Evolutionary conservation across 306 rosid species (phyloP).

Genomic region (Citrullus mucosospermus): DNA sequence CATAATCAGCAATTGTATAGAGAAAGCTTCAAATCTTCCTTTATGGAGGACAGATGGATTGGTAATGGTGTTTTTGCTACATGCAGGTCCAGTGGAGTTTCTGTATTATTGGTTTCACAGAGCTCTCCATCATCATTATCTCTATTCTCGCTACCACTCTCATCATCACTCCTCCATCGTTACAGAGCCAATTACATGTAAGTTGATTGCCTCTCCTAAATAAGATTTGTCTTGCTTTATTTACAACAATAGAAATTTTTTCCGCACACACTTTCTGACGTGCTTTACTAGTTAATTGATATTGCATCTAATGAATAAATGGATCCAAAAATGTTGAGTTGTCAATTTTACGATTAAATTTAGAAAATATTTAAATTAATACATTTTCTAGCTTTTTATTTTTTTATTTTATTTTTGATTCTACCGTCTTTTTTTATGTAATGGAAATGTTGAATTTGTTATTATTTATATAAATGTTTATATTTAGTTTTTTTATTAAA

Average conservation of each 20-base stretch:
- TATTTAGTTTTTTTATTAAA: too few relatives aligned
- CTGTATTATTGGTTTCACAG: conserved; percentile 39
- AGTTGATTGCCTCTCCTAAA: neutral
- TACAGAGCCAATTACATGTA: conserved; percentile 36
- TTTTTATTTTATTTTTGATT: too few relatives aligned
- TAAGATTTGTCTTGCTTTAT: neutral
- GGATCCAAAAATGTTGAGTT: too few relatives aligned
- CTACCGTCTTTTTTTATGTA: too few relatives aligned
- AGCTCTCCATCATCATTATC: conserved; percentile 40
- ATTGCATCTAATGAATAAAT: neutral
- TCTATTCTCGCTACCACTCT: conserved; percentile 33
- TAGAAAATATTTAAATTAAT: too few relatives aligned
- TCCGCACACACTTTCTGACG: neutral
- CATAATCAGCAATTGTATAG: neutral
- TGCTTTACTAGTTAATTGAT: neutral
- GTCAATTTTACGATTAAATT: too few relatives aligned
- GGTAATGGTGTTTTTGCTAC: conserved; percentile 9
- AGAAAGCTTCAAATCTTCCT: neutral
- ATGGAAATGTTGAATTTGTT: too few relatives aligned
- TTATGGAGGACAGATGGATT: conserved; percentile 22
- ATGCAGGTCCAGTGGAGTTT: conserved; percentile 29
- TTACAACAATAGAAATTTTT: neutral
- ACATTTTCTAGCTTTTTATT: too few relatives aligned
- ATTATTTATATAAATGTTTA: too few relatives aligned
- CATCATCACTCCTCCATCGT: conserved; percentile 41